Conservation (phyloP, 2,329 filamentous ascomycete species). For the Fusarium poae region DNA sequence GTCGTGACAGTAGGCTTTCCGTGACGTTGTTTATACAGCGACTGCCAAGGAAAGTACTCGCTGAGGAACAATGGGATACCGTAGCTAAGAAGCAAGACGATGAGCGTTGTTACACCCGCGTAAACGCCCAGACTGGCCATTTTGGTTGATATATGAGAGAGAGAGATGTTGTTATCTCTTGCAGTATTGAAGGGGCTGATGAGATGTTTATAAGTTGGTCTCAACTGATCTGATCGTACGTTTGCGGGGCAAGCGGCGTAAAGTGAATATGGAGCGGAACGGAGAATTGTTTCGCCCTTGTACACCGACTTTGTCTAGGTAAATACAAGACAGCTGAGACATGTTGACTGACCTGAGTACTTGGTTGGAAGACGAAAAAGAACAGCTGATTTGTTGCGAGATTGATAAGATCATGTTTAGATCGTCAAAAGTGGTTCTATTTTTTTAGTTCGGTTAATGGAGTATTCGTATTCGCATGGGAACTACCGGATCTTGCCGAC, state of each 20-base stretch:
- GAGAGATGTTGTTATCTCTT: background rate
- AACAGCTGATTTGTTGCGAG: constrained; percentile 3
- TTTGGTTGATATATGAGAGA: background rate
- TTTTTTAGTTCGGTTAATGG: background rate
- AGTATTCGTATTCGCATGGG: constrained; percentile 6
- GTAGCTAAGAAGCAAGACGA: constrained; percentile 44
- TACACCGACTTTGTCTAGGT: constrained; percentile 30
- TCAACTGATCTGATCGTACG: constrained; percentile 34
- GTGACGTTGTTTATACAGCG: constrained; percentile 51
- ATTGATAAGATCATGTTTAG: constrained; percentile 7
- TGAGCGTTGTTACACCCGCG: constrained; percentile 28
- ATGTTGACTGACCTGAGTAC: background rate
- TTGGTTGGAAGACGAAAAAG: background rate
- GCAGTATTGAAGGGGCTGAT: constrained; percentile 3
- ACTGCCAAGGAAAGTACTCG: constrained; percentile 55
- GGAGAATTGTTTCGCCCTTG: constrained; percentile 40
- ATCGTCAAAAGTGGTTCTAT: background rate
- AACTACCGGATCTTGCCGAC: no score
- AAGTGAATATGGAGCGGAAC: constrained; percentile 32
- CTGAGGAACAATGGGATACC: constrained; percentile 51
- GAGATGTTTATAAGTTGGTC: constrained; percentile 9
- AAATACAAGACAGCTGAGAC: background rate
- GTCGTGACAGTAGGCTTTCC: constrained; percentile 53
- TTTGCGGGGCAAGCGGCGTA: constrained; percentile 28
- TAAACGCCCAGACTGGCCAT: constrained; percentile 37